phyloP scores from a whole-genome alignment of 2,329 filamentous ascomycete genomes.

The Pseudogymnoascus sp. region DNA sequence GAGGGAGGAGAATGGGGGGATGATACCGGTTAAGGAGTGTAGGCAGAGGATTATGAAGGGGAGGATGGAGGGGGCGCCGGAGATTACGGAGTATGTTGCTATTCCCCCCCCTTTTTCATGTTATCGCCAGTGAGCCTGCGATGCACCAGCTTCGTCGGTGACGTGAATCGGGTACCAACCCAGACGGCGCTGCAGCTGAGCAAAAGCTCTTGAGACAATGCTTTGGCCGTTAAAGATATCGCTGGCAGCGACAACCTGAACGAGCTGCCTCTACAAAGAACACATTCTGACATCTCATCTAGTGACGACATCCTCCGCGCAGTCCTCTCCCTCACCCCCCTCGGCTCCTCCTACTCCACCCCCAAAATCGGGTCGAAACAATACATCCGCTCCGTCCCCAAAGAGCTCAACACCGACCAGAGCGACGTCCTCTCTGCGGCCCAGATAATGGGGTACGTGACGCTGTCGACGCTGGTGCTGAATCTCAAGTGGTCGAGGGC shows the following conservation, averaged over 20 bases:
- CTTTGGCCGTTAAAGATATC: too few relatives aligned
- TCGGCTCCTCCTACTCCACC: constrained; percentile 82
- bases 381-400: constrained; percentile 88
- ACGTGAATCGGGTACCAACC: too few relatives aligned
- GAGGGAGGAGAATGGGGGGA: constrained; percentile 81
- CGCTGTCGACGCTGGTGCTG: constrained; percentile 76
- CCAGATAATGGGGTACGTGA: constrained; percentile 84
- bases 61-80: constrained; percentile 65
- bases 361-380: constrained; percentile 75
- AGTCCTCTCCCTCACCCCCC: constrained; percentile 76
- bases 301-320: constrained; percentile 87
- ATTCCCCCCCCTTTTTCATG: neutral
- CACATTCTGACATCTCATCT: neutral
- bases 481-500: constrained; percentile 84
- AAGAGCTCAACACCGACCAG: constrained; percentile 93
- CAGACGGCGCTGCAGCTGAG: too few relatives aligned
- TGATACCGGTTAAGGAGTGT: constrained; percentile 80
- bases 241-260: too few relatives aligned
- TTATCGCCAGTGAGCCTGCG: neutral
- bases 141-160: too few relatives aligned
- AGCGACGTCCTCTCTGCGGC: constrained; percentile 85
- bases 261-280: neutral
- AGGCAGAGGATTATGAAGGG: constrained; percentile 66
- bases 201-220: too few relatives aligned
- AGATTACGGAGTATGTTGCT: constrained; percentile 64